These are phyloP conservation scores for Salvia splendens DNA, from an alignment of 257 asterid genomes.

Conservation along the genomic window DNA sequence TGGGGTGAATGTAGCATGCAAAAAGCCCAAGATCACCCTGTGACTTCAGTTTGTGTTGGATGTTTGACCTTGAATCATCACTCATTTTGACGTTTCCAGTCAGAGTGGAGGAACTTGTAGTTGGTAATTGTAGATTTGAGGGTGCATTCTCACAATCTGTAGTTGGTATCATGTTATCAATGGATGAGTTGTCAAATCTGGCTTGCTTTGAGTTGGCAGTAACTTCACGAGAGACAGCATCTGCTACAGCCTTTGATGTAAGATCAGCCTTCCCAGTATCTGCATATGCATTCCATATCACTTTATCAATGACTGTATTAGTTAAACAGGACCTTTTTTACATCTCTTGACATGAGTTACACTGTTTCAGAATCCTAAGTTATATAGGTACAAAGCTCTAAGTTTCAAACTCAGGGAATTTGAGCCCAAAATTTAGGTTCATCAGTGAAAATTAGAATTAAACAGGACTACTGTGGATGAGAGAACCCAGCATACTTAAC, in stretches of 20 bases:
- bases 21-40: constrained; percentile 49
- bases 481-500: not conserved
- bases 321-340: not conserved
- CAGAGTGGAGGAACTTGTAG: constrained; percentile 31
- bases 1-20: constrained; percentile 69
- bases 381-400: not conserved
- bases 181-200: constrained; percentile 27
- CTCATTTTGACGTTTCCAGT: constrained; percentile 39
- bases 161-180: constrained; percentile 16
- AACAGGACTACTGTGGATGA: constrained; percentile 4
- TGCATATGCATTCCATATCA: constrained; percentile 27
- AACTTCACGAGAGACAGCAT: constrained; percentile 35
- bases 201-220: constrained; percentile 35
- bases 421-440: constrained; percentile 15
- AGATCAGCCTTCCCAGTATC: constrained; percentile 37
- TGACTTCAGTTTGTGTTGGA: constrained; percentile 31
- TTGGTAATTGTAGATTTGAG: constrained; percentile 40
- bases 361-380: constrained; percentile 4
- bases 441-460: constrained; percentile 11
- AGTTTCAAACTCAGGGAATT: constrained; percentile 24
- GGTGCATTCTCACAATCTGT: constrained; percentile 41
- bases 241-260: constrained; percentile 32
- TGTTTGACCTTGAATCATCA: constrained; percentile 39
- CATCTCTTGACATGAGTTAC: constrained; percentile 6
- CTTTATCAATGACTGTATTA: constrained; percentile 24